Evolutionary conservation across 1,139 yeast species (phyloP), one percentile per base, ranked within the genome.

Genomic region (Taphrina betulina): DNA sequence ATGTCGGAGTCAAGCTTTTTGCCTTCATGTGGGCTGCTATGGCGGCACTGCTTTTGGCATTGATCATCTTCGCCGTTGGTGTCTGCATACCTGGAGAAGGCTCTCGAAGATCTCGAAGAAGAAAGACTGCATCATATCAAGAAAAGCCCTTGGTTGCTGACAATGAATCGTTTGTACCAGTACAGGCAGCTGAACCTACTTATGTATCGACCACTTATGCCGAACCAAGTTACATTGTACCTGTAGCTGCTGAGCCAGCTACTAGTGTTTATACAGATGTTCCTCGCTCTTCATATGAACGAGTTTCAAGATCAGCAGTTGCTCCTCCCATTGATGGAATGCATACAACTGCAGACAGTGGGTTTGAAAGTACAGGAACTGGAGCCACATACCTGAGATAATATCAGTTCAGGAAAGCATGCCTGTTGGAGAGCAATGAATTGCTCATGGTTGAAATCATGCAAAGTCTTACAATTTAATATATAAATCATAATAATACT

Each of bases 1-100:
- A 64, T 12, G 63, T 86, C 48, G 89, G 89, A 35, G 75, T 74
- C 35, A 78, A 78, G 60, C 71, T 80, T 69, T 74, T 83, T 67
- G 88, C 80, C 14, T 78, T 83, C 60, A 69, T 80, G 53, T 84
- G 92, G 92, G 75, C 85, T 17, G 70, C 79, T 1, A 78, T 76
- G 1, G 78, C 77, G 54, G 68, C 78, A 63, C 66, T 78, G 52
- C 60, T 78, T 33, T 57, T 79, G 28, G 60, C 69, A 44, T 60
- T 66, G 57, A 31, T 72, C 45, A 61, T 70, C 54, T 66, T 67
- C 62, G 65, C 69, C 66, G 60, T 66, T 60, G 64, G 66, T 17
- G 64, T 70, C 60, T 64, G 68, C 58, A 50, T 52, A 17, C 56
- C 56, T 5, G 36, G 46, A 3, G 54, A 50, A 31, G 26, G 37